Evolutionary conservation across 805 yeast species (phyloP), one percentile per base, ranked within the genome.

Genomic region (Kodamaea hsintzibuensis): DNA sequence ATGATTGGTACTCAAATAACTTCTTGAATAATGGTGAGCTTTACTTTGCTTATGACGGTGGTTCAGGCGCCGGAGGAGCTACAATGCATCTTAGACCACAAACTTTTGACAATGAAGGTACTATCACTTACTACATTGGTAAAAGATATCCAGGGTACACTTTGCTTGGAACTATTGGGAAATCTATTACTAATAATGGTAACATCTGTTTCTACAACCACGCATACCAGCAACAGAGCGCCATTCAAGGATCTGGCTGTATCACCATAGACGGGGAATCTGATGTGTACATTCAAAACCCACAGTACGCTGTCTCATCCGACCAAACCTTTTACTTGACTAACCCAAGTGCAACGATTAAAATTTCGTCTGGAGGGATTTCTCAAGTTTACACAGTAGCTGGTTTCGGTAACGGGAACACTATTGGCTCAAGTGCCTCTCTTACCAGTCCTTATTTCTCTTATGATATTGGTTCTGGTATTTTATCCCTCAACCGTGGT

Each of bases 381-480:
- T 22, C 54, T 5, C 65, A 62, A 54, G 54, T 62, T 27, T 60
- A 55, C 54, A 59, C 55, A 2, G 67, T 67, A 47, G 63, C 63
- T 27, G 70, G 70, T 19, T 67, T 59, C 56, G 71, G 71, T 52
- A 57, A 57, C 47, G 68, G 68, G 13, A 67, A 67, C 49, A 51
- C 58, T n/a, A 63, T 66, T 57, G 70, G 25, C 6, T 3, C 25
- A 22, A 22, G 25, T 22, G 25, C 6, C 3, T 3, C 10, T 12
- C 35, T 30, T 30, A 9, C 35, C 35, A 30, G 10, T 5, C 35
- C 35, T 12, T 30, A 12, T 14, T 54, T 3, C 47, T 3, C 33
- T 0, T 56, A 56, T 18, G 30, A 44, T 17, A 44, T 58, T 2
- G 39, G 27, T 4, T 57, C 62, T 12, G 68, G 68, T 53, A 51